These are phyloP conservation scores for Chytriomyces sp. DNA, from an alignment of 192 early-diverging fungal genomes.

Conservation along the genomic window DNA sequence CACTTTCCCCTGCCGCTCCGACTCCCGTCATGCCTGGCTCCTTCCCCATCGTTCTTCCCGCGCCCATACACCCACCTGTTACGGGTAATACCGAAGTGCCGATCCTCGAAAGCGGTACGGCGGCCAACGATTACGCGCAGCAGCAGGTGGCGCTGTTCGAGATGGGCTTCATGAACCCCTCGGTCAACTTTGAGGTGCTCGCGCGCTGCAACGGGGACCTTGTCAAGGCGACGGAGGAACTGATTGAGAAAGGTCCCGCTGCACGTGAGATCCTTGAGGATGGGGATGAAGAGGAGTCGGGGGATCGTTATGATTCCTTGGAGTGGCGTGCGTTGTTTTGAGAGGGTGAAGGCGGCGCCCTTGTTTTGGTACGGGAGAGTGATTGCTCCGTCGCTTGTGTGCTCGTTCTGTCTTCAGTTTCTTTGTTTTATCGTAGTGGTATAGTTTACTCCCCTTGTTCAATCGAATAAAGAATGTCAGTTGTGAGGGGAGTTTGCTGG, in stretches of 20 bases:
- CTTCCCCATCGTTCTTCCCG: slow-evolving; percentile 1
- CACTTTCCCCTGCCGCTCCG: background rate
- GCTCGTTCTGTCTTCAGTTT: background rate
- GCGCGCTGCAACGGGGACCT: slow-evolving; percentile 16
- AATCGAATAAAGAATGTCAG: background rate
- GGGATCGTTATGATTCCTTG: background rate
- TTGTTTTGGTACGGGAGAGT: too few relatives aligned
- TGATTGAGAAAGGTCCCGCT: slow-evolving; percentile 10
- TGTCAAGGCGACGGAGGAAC: slow-evolving; percentile 19
- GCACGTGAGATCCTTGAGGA: background rate
- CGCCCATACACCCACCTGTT: background rate
- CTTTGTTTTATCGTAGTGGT: background rate
- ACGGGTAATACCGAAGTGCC: background rate
- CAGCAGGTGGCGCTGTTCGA: slow-evolving; percentile 28
- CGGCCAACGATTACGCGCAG: background rate
- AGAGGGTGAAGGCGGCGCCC: too few relatives aligned
- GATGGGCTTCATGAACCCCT: slow-evolving; percentile 27
- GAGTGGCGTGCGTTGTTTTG: background rate
- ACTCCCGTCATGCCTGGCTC: slow-evolving; percentile 1
- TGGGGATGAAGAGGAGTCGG: slow-evolving; percentile 14
- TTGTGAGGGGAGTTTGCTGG: too few relatives aligned
- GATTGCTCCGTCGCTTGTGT: background rate
- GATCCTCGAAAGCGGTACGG: background rate
- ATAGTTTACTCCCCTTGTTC: background rate
- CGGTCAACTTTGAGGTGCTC: slow-evolving; percentile 18